Evolutionary conservation across 805 yeast species (phyloP).

Genomic region (Saturnispora ahearnii): DNA sequence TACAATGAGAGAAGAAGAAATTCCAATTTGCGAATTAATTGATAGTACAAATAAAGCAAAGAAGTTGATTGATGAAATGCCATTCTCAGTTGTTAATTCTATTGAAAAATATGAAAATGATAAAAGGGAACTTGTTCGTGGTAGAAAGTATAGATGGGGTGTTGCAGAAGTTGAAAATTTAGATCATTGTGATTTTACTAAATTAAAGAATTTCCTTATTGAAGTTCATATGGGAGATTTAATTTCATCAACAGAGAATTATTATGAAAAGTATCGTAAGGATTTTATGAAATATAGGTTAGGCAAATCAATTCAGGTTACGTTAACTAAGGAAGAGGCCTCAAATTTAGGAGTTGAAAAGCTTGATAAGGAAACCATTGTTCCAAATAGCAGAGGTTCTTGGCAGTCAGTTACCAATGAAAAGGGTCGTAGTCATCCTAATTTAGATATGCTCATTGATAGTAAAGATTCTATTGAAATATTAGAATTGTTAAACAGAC

Average conservation of each 20-base stretch:
- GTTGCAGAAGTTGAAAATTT: constrained; percentile 73
- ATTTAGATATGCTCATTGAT: constrained; percentile 24
- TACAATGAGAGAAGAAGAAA: constrained; percentile 44
- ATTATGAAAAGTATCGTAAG: constrained; percentile 62
- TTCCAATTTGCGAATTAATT: constrained; percentile 46
- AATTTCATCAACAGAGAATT: constrained; percentile 64
- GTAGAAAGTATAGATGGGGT: constrained; percentile 82
- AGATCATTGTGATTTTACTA: constrained; percentile 65
- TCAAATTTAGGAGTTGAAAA: constrained; percentile 14
- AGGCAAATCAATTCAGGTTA: constrained; percentile 22
- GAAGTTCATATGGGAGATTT: constrained; percentile 70
- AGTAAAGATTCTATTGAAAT: constrained; percentile 26
- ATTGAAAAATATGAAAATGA: constrained; percentile 36
- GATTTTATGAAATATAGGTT: constrained; percentile 37
- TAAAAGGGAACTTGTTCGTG: constrained; percentile 48
- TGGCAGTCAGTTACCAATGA: constrained; percentile 16
- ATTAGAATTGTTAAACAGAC: constrained; percentile 31
- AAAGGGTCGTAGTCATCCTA: constrained; percentile 18
- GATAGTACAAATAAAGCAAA: constrained; percentile 29
- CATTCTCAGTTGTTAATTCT: constrained; percentile 68
- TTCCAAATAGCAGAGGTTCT: constrained; percentile 21
- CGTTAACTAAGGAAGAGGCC: constrained; percentile 7
- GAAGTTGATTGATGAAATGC: constrained; percentile 38
- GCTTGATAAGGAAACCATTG: constrained; percentile 15
- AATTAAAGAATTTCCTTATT: constrained; percentile 56